Percentiles rank a stretch among this genome's conserved stretches.
Evolutionary conservation across 2,329 filamentous ascomycete genomes (phyloP).

Genomic region (Bipolaris victoriae): DNA sequence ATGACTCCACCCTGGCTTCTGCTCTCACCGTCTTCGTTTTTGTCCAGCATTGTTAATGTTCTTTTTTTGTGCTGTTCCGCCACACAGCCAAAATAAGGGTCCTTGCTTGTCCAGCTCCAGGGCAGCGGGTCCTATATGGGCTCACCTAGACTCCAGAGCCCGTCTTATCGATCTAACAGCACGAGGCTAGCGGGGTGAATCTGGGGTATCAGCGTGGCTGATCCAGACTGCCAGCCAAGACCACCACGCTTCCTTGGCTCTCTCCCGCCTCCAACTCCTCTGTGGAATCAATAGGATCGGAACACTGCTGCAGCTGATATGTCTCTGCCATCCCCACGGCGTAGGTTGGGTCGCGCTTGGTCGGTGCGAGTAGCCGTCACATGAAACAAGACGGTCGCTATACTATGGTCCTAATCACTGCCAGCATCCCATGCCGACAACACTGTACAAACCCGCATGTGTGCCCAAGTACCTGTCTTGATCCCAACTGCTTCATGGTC

Average conservation of each 20-base stretch:
- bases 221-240: slow-evolving; percentile 44
- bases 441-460: slow-evolving; percentile 2
- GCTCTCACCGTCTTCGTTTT: neutral
- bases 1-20: neutral
- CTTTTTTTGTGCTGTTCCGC: neutral
- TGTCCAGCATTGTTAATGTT: neutral
- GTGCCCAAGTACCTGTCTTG: slow-evolving; percentile 3
- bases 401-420: slow-evolving; percentile 4
- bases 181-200: slow-evolving; percentile 18
- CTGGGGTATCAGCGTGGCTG: slow-evolving; percentile 39
- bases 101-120: neutral
- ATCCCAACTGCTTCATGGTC: slow-evolving; percentile 11
- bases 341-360: neutral
- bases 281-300: slow-evolving; percentile 11
- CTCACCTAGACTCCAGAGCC: slow-evolving; percentile 5
- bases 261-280: slow-evolving; percentile 20
- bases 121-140: slow-evolving; percentile 1
- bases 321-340: neutral
- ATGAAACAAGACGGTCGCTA: slow-evolving; percentile 13
- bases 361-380: slow-evolving; percentile 1
- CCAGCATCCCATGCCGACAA: slow-evolving; percentile 10
- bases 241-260: slow-evolving; percentile 35
- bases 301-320: neutral
- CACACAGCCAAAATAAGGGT: neutral
- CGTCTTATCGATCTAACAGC: slow-evolving; percentile 4